Conservation (phyloP, 257 asterid genomes). For the Voacanga thouarsii region DNA sequence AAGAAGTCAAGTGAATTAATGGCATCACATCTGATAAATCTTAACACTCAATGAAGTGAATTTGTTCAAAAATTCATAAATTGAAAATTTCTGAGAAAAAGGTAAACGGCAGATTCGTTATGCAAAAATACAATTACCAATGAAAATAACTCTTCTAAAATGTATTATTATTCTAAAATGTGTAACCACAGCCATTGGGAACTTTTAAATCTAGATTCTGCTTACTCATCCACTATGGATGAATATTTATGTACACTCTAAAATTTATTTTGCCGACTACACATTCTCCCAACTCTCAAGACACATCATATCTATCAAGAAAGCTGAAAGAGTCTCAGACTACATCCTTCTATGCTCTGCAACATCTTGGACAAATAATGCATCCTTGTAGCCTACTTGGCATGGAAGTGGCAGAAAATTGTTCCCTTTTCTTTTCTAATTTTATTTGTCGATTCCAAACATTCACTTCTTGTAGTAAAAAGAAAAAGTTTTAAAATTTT, state of each 20-base stretch:
- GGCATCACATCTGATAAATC: background rate
- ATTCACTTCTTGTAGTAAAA: too few relatives aligned
- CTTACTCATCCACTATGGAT: background rate
- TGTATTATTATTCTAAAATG: background rate
- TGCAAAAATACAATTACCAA: background rate
- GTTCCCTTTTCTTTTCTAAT: too few relatives aligned
- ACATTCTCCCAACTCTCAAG: background rate
- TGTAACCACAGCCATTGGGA: too few relatives aligned
- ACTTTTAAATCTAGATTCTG: too few relatives aligned
- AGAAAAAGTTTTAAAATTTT: too few relatives aligned
- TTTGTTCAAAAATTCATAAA: background rate
- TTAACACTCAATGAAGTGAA: background rate
- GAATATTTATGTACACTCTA: background rate
- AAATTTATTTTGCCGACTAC: background rate
- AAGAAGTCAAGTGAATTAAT: background rate
- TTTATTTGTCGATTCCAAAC: too few relatives aligned
- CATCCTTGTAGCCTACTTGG: conserved; percentile 77
- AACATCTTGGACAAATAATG: conserved; percentile 75
- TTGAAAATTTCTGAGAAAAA: background rate
- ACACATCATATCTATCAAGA: conserved; percentile 27
- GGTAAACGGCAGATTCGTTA: background rate
- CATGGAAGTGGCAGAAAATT: too few relatives aligned
- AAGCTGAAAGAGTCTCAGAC: conserved; percentile 71
- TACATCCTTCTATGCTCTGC: conserved; percentile 77
- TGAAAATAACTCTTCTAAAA: background rate